A percentile compares a stretch with the other conserved stretches of the same genome.
phyloP scores from a whole-genome alignment of 2,329 filamentous ascomycete genomes.

The Diaporthe sp. region DNA sequence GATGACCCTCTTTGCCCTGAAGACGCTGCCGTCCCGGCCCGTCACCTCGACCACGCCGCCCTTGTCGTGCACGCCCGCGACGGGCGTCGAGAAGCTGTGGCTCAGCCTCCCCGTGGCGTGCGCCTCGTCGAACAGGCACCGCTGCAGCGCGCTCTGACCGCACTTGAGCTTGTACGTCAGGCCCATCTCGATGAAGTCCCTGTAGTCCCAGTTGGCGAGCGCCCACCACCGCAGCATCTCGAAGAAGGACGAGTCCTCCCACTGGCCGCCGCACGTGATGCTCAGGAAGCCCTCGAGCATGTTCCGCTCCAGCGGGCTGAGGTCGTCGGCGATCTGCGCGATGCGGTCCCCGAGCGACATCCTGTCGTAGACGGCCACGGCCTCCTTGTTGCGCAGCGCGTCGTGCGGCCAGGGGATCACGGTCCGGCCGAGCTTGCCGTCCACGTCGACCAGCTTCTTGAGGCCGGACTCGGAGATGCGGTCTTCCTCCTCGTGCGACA shows the following conservation, averaged over 20 bases:
- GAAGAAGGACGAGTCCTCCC: conserved; percentile 59
- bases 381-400: conserved; percentile 50
- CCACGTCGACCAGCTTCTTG: conserved; percentile 61
- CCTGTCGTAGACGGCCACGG: conserved; percentile 52
- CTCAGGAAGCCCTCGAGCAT: conserved; percentile 58
- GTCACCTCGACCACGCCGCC: conserved; percentile 51
- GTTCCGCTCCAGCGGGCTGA: conserved; percentile 57
- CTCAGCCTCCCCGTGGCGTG: conserved; percentile 53
- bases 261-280: conserved; percentile 57
- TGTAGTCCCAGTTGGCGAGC: conserved; percentile 56
- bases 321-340: conserved; percentile 53
- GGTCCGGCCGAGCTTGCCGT: conserved; percentile 54
- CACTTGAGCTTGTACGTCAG: conserved; percentile 58
- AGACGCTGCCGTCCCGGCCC: conserved; percentile 50
- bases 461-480: conserved; percentile 51
- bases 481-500: conserved; percentile 60
- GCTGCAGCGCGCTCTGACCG: conserved; percentile 61
- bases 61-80: conserved; percentile 51
- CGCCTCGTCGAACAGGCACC: conserved; percentile 61
- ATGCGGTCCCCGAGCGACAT: conserved; percentile 59
- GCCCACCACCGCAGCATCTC: conserved; percentile 66
- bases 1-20: conserved; percentile 52
- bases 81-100: conserved; percentile 58
- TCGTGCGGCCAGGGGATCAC: conserved; percentile 59
- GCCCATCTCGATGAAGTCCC: conserved; percentile 55